phyloP scores from a whole-genome alignment of 441 rosid species.

The Gossypium laxum region DNA sequence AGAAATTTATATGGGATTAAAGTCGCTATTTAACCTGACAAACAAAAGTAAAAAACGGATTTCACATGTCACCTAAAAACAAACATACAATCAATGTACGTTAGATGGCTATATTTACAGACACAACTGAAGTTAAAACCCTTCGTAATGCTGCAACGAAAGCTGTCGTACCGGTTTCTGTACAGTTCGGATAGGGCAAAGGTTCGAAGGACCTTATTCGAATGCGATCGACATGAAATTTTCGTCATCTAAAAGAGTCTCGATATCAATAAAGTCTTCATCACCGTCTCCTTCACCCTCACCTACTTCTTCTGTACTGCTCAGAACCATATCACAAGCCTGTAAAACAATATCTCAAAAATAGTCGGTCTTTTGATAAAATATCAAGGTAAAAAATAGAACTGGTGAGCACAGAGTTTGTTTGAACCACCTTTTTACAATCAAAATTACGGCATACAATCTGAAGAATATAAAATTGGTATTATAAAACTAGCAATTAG shows the following conservation, averaged over 20 bases:
- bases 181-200: constrained; percentile 16
- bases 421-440: not conserved
- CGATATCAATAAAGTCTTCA: constrained; percentile 40
- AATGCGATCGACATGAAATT: constrained; percentile 50
- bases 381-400: not conserved
- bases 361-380: not conserved
- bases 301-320: constrained; percentile 27
- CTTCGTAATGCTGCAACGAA: not conserved
- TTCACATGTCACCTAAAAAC: not conserved
- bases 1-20: not conserved
- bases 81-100: not conserved
- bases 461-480: not conserved
- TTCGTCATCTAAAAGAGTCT: constrained; percentile 57
- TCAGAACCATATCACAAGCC: constrained; percentile 26
- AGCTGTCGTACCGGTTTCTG: constrained; percentile 6
- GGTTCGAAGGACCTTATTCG: constrained; percentile 21
- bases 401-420: not conserved
- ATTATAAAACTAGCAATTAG: not conserved
- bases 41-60: not conserved
- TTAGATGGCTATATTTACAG: constrained; percentile 28
- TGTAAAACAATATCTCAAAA: constrained; percentile 9
- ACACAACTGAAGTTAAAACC: constrained; percentile 23
- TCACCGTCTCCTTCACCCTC: constrained; percentile 21
- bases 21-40: not conserved
- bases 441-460: not conserved